Conservation (phyloP, 768 basidiomycete genomes). For the Panaeolus papilionaceus region DNA sequence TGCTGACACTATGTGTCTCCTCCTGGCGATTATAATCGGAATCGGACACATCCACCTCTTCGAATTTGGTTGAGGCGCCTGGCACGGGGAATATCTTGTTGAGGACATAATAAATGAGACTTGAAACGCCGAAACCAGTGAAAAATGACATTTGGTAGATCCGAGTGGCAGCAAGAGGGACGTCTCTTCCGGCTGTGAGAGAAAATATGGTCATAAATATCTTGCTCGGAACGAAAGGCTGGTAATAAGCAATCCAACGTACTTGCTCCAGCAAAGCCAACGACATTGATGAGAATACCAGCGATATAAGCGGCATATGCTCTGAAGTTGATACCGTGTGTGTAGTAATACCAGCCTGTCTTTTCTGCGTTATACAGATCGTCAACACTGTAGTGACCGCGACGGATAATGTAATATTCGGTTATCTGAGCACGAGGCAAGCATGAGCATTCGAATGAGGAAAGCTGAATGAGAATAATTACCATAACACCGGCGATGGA, state of each 20-base stretch:
- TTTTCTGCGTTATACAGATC: conserved; percentile 68
- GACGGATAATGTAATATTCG: conserved; percentile 79
- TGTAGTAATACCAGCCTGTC: conserved; percentile 80
- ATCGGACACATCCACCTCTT: conserved; percentile 62
- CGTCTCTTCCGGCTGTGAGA: conserved; percentile 56
- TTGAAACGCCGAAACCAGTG: conserved; percentile 79
- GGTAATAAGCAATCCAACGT: conserved; percentile 31
- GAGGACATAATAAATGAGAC: conserved; percentile 64
- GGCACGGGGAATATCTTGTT: conserved; percentile 67
- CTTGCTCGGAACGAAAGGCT: background rate
- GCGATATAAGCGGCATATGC: conserved; percentile 72
- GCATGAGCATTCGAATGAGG: conserved; percentile 4
- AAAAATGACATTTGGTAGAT: conserved; percentile 84
- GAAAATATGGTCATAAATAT: conserved; percentile 2
- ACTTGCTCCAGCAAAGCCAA: conserved; percentile 82
- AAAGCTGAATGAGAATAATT: conserved; percentile 21
- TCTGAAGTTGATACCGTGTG: conserved; percentile 73
- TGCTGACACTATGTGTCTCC: conserved; percentile 22
- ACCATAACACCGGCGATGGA: conserved; percentile 87
- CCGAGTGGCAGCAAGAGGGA: conserved; percentile 72
- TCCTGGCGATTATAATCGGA: conserved; percentile 21
- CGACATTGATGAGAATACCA: conserved; percentile 83
- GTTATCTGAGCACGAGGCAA: conserved; percentile 53
- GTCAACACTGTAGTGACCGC: conserved; percentile 71
- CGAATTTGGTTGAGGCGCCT: conserved; percentile 52